Percentiles rank a stretch among this genome's conserved stretches.
These are phyloP conservation scores for Lindgomyces ingoldianus DNA, from an alignment of 495 filamentous ascomycete species.

Conservation along the genomic window DNA sequence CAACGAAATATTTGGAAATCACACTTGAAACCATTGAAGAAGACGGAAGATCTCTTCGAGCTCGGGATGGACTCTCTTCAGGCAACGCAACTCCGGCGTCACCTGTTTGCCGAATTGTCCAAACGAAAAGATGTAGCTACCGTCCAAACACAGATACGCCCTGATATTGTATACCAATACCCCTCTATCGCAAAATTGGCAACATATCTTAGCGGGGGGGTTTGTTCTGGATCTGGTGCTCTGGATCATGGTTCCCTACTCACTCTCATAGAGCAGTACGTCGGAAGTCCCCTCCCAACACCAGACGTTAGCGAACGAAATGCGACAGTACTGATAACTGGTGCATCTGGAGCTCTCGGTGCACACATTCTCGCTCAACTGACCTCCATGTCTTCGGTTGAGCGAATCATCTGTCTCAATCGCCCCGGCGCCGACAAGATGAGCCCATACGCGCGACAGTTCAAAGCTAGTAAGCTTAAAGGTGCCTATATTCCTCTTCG, in stretches of 20 bases:
- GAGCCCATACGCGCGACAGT: not conserved
- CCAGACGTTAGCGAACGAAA: not conserved
- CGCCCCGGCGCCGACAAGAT: not conserved
- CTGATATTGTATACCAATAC: constrained; percentile 9
- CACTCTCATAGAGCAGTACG: not conserved
- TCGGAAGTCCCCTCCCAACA: not conserved
- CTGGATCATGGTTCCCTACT: not conserved
- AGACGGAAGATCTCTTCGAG: constrained; percentile 45
- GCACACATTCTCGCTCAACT: constrained; percentile 3
- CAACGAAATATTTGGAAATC: constrained; percentile 12
- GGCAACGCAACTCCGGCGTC: constrained; percentile 39
- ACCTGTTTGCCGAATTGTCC: constrained; percentile 23
- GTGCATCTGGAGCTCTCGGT: constrained; percentile 5
- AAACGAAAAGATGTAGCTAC: not conserved
- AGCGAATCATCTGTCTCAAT: constrained; percentile 6
- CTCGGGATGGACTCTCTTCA: constrained; percentile 48
- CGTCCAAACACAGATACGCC: not conserved
- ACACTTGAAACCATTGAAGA: constrained; percentile 11
- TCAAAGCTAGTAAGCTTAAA: not conserved
- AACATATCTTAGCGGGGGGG: not conserved
- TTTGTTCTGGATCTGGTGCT: not conserved
- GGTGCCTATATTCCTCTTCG: not conserved
- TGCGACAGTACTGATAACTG: constrained; percentile 8
- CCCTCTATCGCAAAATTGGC: constrained; percentile 3
- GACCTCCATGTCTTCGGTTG: not conserved